Evolutionary conservation across 1,284 basidiomycete genomes (phyloP).

Genomic region (Austroboletus niveus): DNA sequence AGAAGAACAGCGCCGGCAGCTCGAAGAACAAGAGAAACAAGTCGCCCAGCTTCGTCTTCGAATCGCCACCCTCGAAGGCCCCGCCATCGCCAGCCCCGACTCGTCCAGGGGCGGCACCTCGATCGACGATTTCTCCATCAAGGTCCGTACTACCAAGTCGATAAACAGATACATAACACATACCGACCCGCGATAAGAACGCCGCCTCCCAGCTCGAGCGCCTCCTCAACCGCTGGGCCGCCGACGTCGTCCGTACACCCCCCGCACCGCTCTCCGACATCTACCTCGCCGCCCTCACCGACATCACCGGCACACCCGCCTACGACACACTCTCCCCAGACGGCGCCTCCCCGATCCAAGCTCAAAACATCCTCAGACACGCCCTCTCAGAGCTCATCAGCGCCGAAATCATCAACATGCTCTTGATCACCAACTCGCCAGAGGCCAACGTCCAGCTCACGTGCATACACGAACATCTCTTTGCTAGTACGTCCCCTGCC

Average conservation of each 20-base stretch:
- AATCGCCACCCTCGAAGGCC: constrained; percentile 72
- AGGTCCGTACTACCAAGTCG: constrained; percentile 41
- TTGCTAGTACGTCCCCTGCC: constrained; percentile 54
- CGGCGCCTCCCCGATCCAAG: constrained; percentile 59
- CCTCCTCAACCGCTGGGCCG: constrained; percentile 79
- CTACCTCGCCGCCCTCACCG: constrained; percentile 56
- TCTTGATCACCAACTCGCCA: constrained; percentile 73
- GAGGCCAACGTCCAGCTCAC: constrained; percentile 80
- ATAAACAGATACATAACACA: neutral
- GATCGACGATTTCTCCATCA: constrained; percentile 82
- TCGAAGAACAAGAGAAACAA: constrained; percentile 80
- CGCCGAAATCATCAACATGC: constrained; percentile 77
- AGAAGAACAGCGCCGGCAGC: constrained; percentile 71
- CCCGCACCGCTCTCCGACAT: constrained; percentile 54
- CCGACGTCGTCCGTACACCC: constrained; percentile 61
- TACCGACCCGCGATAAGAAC: constrained; percentile 39
- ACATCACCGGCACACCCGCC: constrained; percentile 45
- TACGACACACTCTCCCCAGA: constrained; percentile 36
- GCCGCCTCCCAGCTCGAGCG: constrained; percentile 75
- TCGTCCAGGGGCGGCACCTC: constrained; percentile 51
- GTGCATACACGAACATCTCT: constrained; percentile 80
- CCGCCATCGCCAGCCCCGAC: constrained; percentile 33
- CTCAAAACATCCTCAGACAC: constrained; percentile 74
- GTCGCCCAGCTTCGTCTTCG: constrained; percentile 67
- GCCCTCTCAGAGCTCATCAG: constrained; percentile 72